Evolutionary conservation across 1,284 basidiomycete genomes (phyloP), one percentile per base, ranked within the genome.

Genomic region (Ustilago sp.): DNA sequence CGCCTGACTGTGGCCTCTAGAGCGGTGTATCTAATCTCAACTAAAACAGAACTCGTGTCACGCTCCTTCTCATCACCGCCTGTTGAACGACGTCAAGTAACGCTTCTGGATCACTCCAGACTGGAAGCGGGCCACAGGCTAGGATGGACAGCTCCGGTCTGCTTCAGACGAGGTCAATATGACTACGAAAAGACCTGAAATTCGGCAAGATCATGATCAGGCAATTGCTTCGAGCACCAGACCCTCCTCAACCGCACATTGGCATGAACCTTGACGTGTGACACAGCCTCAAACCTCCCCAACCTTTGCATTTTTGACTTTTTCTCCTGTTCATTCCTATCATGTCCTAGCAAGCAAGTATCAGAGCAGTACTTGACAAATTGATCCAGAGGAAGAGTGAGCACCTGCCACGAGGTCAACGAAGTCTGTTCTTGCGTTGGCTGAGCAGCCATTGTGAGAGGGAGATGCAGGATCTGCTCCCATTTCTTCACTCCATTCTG

Each of bases 131-230:
- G 3, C 23, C 23, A 28, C 23, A 28, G 3, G 23, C 2, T 28
- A 28, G 23, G 23, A 28, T 28, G 23, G 3, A 28, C 23, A 28
- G 23, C 23, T 6, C 2, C 39, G 39, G 39, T 41, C 39, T 13
- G 39, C 39, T 41, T 15, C 15, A 23, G n/a, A 19, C 48, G 48
- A 45, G 15, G n/a, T 23, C 15, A 17, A 7, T 23, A 15, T n/a
- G 13, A n/a, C 43, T 54, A 72, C 4, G 64, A 67, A 39, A 67
- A 67, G 13, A 67, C 11, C 15, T 73, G 69, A 11, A 72, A 60
- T 73, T 73, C 70, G 1, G 64, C 45, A 31, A 73, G 61, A 38
- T 73, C 61, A 31, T 73, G 70, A 50, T 73, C 58, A 39, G 70
- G 64, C 15, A 68, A 36, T 36, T 51, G 41, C 17, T 52, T 38